These are phyloP conservation scores for Carex sylvatica DNA, from an alignment of 202 grass and related monocot genomes.

Conservation along the genomic window DNA sequence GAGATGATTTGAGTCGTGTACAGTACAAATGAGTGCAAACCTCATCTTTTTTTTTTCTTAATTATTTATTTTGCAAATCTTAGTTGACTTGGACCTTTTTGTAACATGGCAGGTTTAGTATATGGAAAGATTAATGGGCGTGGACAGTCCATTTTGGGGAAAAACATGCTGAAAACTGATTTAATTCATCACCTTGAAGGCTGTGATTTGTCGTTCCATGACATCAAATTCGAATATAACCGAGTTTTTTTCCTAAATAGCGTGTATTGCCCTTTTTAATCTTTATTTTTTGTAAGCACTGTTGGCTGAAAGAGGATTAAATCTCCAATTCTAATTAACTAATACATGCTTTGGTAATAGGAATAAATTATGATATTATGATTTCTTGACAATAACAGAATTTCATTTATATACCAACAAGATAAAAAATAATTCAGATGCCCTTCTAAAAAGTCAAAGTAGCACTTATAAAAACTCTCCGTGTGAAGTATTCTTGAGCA, in stretches of 20 bases:
- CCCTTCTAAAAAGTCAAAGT: not conserved
- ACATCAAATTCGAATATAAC: conserved; percentile 85
- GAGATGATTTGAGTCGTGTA: not conserved
- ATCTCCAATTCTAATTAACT: not conserved
- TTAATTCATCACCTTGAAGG: conserved; percentile 72
- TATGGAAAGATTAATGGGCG: conserved; percentile 42
- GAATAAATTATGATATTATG: not conserved
- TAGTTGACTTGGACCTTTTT: not conserved
- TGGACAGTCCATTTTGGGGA: conserved; percentile 30
- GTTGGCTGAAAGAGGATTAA: not conserved
- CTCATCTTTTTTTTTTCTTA: not conserved
- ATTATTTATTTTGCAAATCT: not conserved
- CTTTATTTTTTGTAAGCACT: conserved; percentile 1
- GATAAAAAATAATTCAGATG: not conserved
- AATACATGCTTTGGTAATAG: not conserved
- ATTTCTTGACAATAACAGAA: not conserved
- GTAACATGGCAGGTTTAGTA: conserved; percentile 43
- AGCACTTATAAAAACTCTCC: not conserved
- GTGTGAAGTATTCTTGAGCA: not conserved
- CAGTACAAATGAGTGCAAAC: not conserved
- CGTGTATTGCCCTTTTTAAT: conserved; percentile 36
- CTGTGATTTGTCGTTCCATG: conserved; percentile 57
- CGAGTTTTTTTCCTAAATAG: conserved; percentile 47
- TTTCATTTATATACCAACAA: not conserved
- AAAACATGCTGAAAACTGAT: conserved; percentile 82